A percentile compares a stretch with the other conserved stretches of the same genome.
These are phyloP conservation scores for Eucalyptus polybractea DNA, from an alignment of 345 rosid species.

Conservation along the genomic window DNA sequence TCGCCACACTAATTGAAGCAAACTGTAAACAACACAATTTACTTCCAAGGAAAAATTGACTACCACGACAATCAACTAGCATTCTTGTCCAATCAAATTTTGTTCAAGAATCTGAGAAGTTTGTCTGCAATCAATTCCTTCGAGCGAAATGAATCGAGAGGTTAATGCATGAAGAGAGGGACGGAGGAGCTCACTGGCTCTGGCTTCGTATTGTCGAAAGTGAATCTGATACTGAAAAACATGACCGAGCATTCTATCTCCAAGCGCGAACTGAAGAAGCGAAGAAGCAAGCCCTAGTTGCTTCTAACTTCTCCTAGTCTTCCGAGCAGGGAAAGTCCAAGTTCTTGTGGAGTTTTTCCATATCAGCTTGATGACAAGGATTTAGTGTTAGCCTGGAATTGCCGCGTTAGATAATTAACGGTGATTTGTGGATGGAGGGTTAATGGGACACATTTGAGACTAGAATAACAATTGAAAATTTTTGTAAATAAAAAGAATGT, in stretches of 20 bases:
- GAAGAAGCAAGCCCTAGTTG: background rate
- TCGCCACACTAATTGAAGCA: background rate
- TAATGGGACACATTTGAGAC: background rate
- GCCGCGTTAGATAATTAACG: background rate
- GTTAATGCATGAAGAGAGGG: background rate
- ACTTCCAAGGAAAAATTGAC: too few relatives aligned
- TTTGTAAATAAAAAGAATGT: too few relatives aligned
- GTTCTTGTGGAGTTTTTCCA: background rate
- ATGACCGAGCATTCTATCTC: background rate
- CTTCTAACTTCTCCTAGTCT: background rate
- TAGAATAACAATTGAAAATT: background rate
- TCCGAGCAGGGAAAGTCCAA: background rate
- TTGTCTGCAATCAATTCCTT: background rate
- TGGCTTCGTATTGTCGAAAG: background rate
- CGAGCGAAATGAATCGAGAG: background rate
- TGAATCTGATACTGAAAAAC: background rate
- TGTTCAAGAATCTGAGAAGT: background rate
- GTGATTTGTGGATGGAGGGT: background rate
- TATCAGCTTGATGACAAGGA: background rate
- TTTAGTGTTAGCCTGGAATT: background rate
- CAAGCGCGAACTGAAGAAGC: background rate
- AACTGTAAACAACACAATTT: background rate
- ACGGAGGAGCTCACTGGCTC: background rate
- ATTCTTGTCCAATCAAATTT: background rate
- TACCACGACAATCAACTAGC: background rate